Evolutionary conservation across 768 basidiomycete genomes (phyloP).

Genomic region (Naganishia kalamii): DNA sequence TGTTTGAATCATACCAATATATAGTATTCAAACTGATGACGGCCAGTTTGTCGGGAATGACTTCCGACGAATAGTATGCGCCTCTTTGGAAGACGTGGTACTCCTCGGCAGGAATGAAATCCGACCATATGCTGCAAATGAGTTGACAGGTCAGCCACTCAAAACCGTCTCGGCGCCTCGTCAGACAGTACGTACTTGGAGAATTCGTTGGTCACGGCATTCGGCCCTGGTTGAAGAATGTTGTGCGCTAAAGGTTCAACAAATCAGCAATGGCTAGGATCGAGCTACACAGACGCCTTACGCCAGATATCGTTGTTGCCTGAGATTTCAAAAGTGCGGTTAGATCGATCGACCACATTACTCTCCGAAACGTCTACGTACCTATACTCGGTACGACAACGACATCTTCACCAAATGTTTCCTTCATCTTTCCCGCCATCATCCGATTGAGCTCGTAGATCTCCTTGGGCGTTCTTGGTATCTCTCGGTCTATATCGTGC

Average conservation of each 20-base stretch:
- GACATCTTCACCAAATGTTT: constrained; percentile 63
- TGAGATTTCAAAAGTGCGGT: too few species aligned
- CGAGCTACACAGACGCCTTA: constrained; percentile 44
- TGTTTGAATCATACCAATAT: constrained; percentile 85
- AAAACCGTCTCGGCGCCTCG: background rate
- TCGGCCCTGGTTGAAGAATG: constrained; percentile 47
- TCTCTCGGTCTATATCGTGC: constrained; percentile 73
- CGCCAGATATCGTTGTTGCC: constrained; percentile 92
- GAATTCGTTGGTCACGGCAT: constrained; percentile 53
- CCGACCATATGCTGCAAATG: constrained; percentile 62
- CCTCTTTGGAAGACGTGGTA: constrained; percentile 78
- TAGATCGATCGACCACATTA: background rate
- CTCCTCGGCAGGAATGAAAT: constrained; percentile 71
- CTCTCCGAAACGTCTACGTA: constrained; percentile 49
- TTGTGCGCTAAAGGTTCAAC: constrained; percentile 51
- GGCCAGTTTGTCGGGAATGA: constrained; percentile 67
- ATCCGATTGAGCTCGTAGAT: constrained; percentile 67
- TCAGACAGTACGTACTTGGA: constrained; percentile 53
- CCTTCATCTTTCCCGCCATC: constrained; percentile 63
- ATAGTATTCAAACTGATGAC: constrained; percentile 82
- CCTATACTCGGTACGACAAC: constrained; percentile 69
- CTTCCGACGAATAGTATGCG: constrained; percentile 75
- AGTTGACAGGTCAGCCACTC: constrained; percentile 1
- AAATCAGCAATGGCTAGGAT: constrained; percentile 57
- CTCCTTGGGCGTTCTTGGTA: constrained; percentile 74